These are phyloP conservation scores for Neonectria magnoliae DNA, from an alignment of 2,329 filamentous ascomycete species.

Conservation along the genomic window DNA sequence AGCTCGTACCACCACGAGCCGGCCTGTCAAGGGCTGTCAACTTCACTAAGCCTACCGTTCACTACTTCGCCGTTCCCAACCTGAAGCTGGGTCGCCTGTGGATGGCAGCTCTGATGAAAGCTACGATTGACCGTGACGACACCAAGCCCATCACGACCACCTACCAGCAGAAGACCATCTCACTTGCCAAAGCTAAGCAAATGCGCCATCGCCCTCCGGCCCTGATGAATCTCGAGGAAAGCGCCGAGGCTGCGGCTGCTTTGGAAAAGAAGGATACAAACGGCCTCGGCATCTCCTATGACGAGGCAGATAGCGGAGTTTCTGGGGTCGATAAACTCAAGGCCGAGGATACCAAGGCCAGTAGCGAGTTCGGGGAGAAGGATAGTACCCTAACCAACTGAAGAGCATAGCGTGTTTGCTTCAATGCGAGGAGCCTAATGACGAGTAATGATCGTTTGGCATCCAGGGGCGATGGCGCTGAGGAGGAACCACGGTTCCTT, in stretches of 20 bases:
- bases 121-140: constrained; percentile 94
- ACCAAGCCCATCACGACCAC: constrained; percentile 84
- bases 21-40: constrained; percentile 91
- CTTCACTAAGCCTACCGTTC: constrained; percentile 96
- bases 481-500: constrained; percentile 2
- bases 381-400: constrained; percentile 43
- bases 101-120: constrained; percentile 99
- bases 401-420: constrained; percentile 34
- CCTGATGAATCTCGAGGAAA: constrained; percentile 75
- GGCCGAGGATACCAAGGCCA: constrained; percentile 46
- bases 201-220: constrained; percentile 92
- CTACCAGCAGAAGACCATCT: constrained; percentile 97
- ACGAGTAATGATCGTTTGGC: constrained; percentile 8
- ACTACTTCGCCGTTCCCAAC: constrained; percentile 97
- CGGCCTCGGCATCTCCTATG: constrained; percentile 55
- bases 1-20: constrained; percentile 88
- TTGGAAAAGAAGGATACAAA: constrained; percentile 42
- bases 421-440: constrained; percentile 4
- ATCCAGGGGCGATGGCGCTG: constrained; percentile 4
- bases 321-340: constrained; percentile 55
- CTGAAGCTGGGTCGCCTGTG: constrained; percentile 88
- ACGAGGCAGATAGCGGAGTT: constrained; percentile 55
- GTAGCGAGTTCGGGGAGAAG: constrained; percentile 42
- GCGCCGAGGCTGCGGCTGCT: constrained; percentile 44
- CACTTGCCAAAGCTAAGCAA: constrained; percentile 84